Evolutionary conservation across 1,139 yeast species (phyloP).

Genomic region (Debaryomyces coudertii): DNA sequence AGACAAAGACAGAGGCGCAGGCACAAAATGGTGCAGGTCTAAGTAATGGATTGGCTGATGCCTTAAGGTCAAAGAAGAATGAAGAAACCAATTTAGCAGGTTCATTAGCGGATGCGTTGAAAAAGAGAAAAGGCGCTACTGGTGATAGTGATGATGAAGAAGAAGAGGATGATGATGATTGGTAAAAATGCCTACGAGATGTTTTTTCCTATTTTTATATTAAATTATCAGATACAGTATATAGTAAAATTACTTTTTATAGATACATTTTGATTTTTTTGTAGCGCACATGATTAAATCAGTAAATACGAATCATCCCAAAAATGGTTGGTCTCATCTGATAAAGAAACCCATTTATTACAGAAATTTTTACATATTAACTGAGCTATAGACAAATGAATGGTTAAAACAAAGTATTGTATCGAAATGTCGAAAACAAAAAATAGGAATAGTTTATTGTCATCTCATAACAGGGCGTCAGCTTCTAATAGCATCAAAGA

Average conservation of each 20-base stretch:
- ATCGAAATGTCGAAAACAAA: constrained; percentile 37
- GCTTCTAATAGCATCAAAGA: constrained; percentile 33
- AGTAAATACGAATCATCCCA: background rate
- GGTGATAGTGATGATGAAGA: constrained; percentile 77
- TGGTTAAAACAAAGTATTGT: background rate
- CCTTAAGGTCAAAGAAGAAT: constrained; percentile 65
- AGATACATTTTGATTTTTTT: background rate
- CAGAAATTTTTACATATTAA: background rate
- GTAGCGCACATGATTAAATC: constrained; percentile 2
- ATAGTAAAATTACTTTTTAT: constrained; percentile 2
- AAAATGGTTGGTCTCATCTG: background rate
- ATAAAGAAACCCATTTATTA: background rate
- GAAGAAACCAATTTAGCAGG: constrained; percentile 74
- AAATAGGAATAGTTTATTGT: constrained; percentile 39
- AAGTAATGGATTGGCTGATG: constrained; percentile 76
- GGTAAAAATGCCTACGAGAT: constrained; percentile 18
- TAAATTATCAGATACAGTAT: constrained; percentile 6
- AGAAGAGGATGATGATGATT: constrained; percentile 63
- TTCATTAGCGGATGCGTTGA: constrained; percentile 87
- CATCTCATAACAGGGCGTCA: constrained; percentile 32
- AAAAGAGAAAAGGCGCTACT: constrained; percentile 79
- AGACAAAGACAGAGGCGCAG: constrained; percentile 16
- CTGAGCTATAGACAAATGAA: background rate
- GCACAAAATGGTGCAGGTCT: constrained; percentile 31
- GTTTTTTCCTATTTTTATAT: background rate